Percentiles rank a stretch among this genome's conserved stretches.
phyloP scores from a whole-genome alignment of 1,139 yeast genomes.

The Magnusiomyces tetraspermus region DNA sequence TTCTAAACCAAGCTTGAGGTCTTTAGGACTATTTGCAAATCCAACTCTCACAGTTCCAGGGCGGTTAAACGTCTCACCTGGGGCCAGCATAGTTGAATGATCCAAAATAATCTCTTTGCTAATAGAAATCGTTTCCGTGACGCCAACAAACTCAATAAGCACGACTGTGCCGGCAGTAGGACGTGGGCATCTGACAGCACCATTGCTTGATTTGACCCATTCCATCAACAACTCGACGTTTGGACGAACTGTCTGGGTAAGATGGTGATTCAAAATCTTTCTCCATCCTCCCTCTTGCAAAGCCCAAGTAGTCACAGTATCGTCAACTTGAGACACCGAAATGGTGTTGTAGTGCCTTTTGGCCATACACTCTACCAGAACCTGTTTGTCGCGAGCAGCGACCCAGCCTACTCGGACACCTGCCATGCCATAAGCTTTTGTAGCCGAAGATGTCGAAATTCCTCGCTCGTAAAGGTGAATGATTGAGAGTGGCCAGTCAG shows the following conservation, averaged over 20 bases:
- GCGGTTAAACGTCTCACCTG: constrained; percentile 43
- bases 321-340: constrained; percentile 43
- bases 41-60: constrained; percentile 44
- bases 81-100: constrained; percentile 37
- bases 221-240: constrained; percentile 32
- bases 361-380: constrained; percentile 33
- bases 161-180: constrained; percentile 47
- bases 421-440: constrained; percentile 49
- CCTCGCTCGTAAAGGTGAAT: constrained; percentile 39
- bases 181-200: constrained; percentile 35
- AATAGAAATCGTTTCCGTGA: constrained; percentile 32
- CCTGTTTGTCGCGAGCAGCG: constrained; percentile 31
- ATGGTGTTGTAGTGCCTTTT: constrained; percentile 48
- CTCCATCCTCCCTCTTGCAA: constrained; percentile 31
- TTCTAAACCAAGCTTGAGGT: constrained; percentile 30
- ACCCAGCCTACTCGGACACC: constrained; percentile 52
- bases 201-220: constrained; percentile 32
- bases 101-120: constrained; percentile 35
- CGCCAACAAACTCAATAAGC: constrained; percentile 33
- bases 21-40: constrained; percentile 39
- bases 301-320: constrained; percentile 40
- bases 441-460: constrained; percentile 44
- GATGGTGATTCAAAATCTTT: constrained; percentile 27
- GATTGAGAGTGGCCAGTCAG: constrained; percentile 35
- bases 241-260: constrained; percentile 26